These are phyloP conservation scores for Mycena rosella DNA, from an alignment of 768 basidiomycete genomes.

Conservation along the genomic window DNA sequence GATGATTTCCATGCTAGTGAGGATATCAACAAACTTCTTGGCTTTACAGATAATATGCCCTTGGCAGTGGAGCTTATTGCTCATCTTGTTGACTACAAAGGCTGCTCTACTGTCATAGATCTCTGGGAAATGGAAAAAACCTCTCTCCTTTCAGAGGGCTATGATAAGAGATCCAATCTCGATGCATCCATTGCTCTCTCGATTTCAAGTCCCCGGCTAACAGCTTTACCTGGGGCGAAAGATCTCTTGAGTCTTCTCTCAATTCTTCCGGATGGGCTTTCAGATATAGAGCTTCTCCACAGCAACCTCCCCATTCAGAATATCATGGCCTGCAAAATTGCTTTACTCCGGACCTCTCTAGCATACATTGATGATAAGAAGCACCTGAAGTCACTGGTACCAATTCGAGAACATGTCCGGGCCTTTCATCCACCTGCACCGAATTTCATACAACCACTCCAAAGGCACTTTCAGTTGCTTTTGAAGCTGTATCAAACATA, in stretches of 20 bases:
- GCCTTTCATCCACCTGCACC: not conserved
- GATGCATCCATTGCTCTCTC: slow-evolving; percentile 26
- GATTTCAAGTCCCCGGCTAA: slow-evolving; percentile 16
- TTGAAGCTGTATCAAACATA: not conserved
- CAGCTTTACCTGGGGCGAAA: slow-evolving; percentile 1
- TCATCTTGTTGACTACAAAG: too few relatives aligned
- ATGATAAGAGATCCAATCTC: slow-evolving; percentile 16
- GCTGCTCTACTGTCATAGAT: too few relatives aligned
- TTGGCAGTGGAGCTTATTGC: too few relatives aligned
- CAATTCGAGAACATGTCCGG: not conserved
- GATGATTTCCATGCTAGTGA: too few relatives aligned
- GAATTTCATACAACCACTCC: not conserved
- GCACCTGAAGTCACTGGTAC: not conserved
- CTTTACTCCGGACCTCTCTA: not conserved
- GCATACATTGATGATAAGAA: not conserved
- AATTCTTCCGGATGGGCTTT: not conserved
- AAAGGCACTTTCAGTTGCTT: not conserved
- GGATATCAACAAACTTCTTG: too few relatives aligned
- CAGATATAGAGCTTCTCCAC: not conserved
- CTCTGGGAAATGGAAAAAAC: too few relatives aligned
- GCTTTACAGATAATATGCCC: too few relatives aligned
- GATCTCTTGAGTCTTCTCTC: slow-evolving; percentile 13
- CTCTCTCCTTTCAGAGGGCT: slow-evolving; percentile 7
- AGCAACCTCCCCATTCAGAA: not conserved
- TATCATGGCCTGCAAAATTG: not conserved